Percentiles rank a stretch among this genome's conserved stretches.
phyloP scores from a whole-genome alignment of 768 basidiomycete genomes.

The Lentinula sp. region DNA sequence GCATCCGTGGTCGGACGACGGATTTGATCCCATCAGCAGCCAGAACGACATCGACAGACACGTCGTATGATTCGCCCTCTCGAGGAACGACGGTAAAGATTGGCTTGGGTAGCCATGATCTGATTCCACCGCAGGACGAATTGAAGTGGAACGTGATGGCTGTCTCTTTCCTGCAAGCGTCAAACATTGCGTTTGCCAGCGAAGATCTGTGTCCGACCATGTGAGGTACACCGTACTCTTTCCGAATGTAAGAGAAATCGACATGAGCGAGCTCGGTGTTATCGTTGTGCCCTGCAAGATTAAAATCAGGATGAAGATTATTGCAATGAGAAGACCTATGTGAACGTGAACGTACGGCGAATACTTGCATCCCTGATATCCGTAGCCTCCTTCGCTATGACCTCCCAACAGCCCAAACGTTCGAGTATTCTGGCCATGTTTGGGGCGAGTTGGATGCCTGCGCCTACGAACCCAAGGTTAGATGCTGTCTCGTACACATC shows the following conservation, averaged over 20 bases:
- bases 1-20: conserved; percentile 21
- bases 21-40: conserved; percentile 33
- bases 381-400: conserved; percentile 19
- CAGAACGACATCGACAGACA: conserved; percentile 28
- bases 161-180: conserved; percentile 17
- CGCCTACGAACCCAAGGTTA: conserved; percentile 25
- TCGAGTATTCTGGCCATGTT: conserved; percentile 25
- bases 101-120: conserved; percentile 19
- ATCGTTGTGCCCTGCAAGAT: conserved; percentile 10
- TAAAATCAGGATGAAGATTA: background rate
- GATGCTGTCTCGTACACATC: conserved; percentile 23
- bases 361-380: conserved; percentile 20
- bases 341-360: conserved; percentile 14
- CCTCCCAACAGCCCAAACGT: conserved; percentile 20
- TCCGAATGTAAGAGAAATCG: conserved; percentile 20
- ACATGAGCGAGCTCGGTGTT: conserved; percentile 24
- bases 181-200: conserved; percentile 22
- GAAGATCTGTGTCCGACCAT: conserved; percentile 27
- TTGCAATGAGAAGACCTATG: background rate
- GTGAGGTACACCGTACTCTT: conserved; percentile 24
- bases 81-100: conserved; percentile 7
- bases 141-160: conserved; percentile 22
- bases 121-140: conserved; percentile 16
- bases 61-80: conserved; percentile 14
- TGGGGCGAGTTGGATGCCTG: conserved; percentile 29